Conservation (phyloP, 2,329 filamentous ascomycete species). For the Cladosporium halotolerans region DNA sequence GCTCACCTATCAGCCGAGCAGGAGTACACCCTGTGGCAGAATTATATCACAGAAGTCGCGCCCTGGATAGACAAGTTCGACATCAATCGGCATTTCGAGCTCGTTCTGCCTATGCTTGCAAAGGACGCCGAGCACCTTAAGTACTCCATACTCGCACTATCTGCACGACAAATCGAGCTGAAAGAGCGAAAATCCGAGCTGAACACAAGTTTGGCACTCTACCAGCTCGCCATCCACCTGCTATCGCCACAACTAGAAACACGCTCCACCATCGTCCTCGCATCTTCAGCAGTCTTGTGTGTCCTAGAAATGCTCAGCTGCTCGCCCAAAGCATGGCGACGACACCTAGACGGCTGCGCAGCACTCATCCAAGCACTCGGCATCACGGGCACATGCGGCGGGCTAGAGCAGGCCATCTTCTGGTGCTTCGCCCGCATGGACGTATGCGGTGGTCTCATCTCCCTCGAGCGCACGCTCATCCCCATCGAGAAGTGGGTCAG, state of each 20-base stretch:
- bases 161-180: slow-evolving; percentile 48
- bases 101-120: slow-evolving; percentile 46
- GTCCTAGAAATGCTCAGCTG: slow-evolving; percentile 46
- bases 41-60: slow-evolving; percentile 49
- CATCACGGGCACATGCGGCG: slow-evolving; percentile 47
- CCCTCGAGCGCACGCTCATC: slow-evolving; percentile 45
- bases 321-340: slow-evolving; percentile 46
- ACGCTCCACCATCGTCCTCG: slow-evolving; percentile 41
- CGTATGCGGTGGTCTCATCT: slow-evolving; percentile 51
- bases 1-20: slow-evolving; percentile 25
- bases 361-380: slow-evolving; percentile 46
- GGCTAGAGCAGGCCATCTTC: slow-evolving; percentile 49
- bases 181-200: slow-evolving; percentile 40
- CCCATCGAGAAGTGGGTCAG: slow-evolving; percentile 45
- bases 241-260: slow-evolving; percentile 39
- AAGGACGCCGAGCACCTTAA: slow-evolving; percentile 40
- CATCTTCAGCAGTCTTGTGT: slow-evolving; percentile 44
- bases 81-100: slow-evolving; percentile 46
- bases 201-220: slow-evolving; percentile 47
- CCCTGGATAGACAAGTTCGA: slow-evolving; percentile 56
- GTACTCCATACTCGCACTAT: slow-evolving; percentile 50
- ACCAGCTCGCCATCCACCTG: slow-evolving; percentile 46
- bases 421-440: slow-evolving; percentile 57
- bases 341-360: slow-evolving; percentile 52
- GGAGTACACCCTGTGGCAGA: slow-evolving; percentile 28